Evolutionary conservation across 441 rosid species (phyloP), one percentile per base, ranked within the genome.

Genomic region (Monsonia emarginata): DNA sequence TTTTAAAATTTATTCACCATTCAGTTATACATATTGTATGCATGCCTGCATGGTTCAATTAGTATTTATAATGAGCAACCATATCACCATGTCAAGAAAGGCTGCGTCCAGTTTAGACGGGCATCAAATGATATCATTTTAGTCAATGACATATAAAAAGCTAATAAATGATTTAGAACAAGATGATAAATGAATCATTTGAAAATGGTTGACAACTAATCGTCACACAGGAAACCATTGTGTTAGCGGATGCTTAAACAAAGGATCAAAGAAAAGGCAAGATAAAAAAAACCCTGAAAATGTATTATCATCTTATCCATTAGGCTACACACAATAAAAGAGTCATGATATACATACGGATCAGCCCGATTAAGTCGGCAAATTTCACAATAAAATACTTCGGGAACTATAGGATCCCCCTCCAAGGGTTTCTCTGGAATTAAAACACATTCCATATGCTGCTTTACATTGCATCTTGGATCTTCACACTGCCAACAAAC

Each of bases 301-400:
- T 11, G 30, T 36, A 34, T 25, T 26, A 21, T 19, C 28, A 34
- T 63, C 65, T 34, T 32, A 34, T 21, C n/a, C 50, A 32, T 34
- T 34, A 22, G 50, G 9, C 4, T 24, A 8, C 30, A 58, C 58
- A 52, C 27, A 27, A 13, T n/a, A 13, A 14, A 58, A 27, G 21
- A 58, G 62, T 11, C 46, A 26, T 44, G 65, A 52, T 24, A 70
- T 73, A 76, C 96, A 16, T 86, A 95, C 99, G 98, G 99, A 72
- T 95, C 99, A 76, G 97, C 96, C 63, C 97, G 88, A 70, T 81
- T 72, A 54, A 95, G 96, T 63, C 99, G 91, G 75, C 97, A 95
- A 61, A 85, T 73, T 81, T 95, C 99, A 72, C 99, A 95, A 67
- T 84, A 91, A 79, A 87, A 95, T 63, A 80, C 36, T 32, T 95